phyloP scores from a whole-genome alignment of 1,139 yeast species.

The Magnusiomyces fungicola region DNA sequence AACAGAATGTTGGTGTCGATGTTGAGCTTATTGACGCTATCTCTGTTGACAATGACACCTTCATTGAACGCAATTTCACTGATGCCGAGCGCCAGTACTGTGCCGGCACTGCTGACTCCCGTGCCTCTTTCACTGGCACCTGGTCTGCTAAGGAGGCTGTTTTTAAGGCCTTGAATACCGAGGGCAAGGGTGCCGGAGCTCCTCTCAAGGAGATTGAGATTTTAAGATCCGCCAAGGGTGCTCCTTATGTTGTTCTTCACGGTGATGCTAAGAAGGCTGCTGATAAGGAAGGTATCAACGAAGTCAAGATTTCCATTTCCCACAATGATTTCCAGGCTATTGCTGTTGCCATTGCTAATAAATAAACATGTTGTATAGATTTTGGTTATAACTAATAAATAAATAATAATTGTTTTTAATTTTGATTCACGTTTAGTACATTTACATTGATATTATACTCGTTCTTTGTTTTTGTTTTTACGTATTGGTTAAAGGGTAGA shows the following conservation, averaged over 20 bases:
- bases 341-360: constrained; percentile 86
- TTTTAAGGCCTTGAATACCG: constrained; percentile 87
- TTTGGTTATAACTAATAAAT: too few species aligned
- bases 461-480: too few species aligned
- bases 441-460: too few species aligned
- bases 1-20: constrained; percentile 90
- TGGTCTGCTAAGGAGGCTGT: constrained; percentile 99
- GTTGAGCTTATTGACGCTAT: constrained; percentile 81
- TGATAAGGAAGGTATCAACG: constrained; percentile 55
- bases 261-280: constrained; percentile 80
- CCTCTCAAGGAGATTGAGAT: constrained; percentile 87
- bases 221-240: constrained; percentile 64
- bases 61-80: constrained; percentile 88
- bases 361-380: constrained; percentile 43
- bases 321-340: constrained; percentile 97
- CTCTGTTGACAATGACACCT: constrained; percentile 79
- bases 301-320: constrained; percentile 79
- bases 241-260: constrained; percentile 67
- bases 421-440: too few species aligned
- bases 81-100: constrained; percentile 73
- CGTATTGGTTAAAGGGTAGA: too few species aligned
- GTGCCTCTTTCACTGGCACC: constrained; percentile 91
- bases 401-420: too few species aligned
- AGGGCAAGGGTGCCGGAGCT: constrained; percentile 93
- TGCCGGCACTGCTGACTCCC: constrained; percentile 52